Base-by-base conservation (phyloP, 345 rosid genomes). In the Arabidopsis arenosa region DNA sequence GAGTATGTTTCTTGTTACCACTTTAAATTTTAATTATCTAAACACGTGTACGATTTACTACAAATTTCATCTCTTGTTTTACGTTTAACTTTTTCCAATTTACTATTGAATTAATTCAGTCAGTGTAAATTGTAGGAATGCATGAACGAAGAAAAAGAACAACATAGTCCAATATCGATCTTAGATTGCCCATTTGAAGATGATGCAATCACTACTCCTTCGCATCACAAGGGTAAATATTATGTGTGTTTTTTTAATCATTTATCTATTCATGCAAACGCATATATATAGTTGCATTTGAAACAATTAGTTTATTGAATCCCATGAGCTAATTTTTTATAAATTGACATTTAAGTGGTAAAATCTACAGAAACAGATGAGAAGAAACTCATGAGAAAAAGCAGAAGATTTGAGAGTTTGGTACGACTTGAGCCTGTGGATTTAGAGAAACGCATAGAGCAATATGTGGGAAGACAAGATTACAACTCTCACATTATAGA, bases 141-240 rank as follows among this genome's bases (percentile, higher is more conserved):
- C 82, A 44, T 59, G 35, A 86, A 74, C 67, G 92, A 86, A 49
- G 89, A 85, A 47, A 90, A 83, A 44, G 92, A 88, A 52, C 96
- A 88, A 55, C 85, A 76, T n/a, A 91, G 98, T 83, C 97, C 98
- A 7, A 85, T 91, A 4, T 91, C 97, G 26, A 84, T 90, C 12
- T 78, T 93, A 65, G 90, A 93, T 63, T 86, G 87, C 53, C 89
- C 96, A 40, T 90, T 88, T 13, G 55, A 71, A 64, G 80, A 64
- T 37, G 61, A 63, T 64, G 36, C 28, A 4, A 6, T 30, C 7
- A 40, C 54, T 71, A 47, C 72, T 63, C 57, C 14, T 47, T 48
- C 62, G 6, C 18, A 57, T 9, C 68, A 56, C 10, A 47, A 28
- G 0, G 76, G 80, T 77, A 71, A 44, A 1, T 23, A 23, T 23